phyloP scores from a whole-genome alignment of 148 eudicot species.

The Talinum fruticosum region DNA sequence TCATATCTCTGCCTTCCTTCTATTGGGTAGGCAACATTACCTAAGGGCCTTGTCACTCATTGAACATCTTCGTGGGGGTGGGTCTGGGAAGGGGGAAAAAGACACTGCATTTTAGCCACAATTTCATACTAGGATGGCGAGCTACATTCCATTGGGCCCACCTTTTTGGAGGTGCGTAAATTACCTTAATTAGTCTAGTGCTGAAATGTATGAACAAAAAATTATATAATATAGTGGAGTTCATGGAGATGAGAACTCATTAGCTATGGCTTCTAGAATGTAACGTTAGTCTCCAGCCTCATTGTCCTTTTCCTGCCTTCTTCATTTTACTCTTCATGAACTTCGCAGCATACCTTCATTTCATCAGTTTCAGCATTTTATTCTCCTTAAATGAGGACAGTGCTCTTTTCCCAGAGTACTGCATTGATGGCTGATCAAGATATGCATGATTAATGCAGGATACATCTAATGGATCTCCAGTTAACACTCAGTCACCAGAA shows the following conservation, averaged over 20 bases:
- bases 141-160: too few relatives aligned
- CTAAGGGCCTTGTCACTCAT: too few relatives aligned
- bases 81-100: too few relatives aligned
- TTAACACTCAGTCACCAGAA: constrained; percentile 49
- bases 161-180: too few relatives aligned
- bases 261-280: background rate
- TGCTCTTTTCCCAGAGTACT: background rate
- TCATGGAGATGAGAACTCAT: background rate
- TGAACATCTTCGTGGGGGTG: too few relatives aligned
- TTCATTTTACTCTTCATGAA: background rate
- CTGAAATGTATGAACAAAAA: too few relatives aligned
- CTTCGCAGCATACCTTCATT: background rate
- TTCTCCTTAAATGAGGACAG: background rate
- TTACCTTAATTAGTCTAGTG: too few relatives aligned
- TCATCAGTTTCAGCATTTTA: background rate
- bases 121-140: too few relatives aligned
- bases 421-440: background rate
- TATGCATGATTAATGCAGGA: constrained; percentile 35
- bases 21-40: too few relatives aligned
- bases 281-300: background rate
- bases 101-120: too few relatives aligned
- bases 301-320: background rate
- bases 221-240: too few relatives aligned
- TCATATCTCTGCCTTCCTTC: too few relatives aligned
- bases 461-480: constrained; percentile 35